phyloP scores from a whole-genome alignment of 169 alveolate species.

The Plasmodium berghei region DNA sequence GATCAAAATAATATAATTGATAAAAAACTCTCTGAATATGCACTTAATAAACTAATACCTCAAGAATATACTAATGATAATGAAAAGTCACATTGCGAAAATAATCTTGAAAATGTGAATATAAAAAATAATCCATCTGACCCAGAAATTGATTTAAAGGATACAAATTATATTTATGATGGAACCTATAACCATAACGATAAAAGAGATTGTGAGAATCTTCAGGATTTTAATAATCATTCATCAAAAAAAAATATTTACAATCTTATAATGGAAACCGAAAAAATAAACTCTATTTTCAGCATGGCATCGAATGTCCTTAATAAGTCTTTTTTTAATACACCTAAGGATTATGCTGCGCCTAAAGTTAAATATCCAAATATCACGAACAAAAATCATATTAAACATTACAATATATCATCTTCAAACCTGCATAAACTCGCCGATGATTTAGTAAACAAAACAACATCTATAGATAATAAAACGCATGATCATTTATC shows the following conservation, averaged over 20 bases:
- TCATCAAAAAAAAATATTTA: conserved; percentile 50
- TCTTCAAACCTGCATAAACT: neutral
- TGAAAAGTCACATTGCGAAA: neutral
- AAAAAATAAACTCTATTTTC: conserved; percentile 48
- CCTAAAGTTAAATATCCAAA: conserved; percentile 5
- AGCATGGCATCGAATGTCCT: conserved; percentile 69
- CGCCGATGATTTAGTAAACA: neutral
- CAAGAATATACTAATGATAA: neutral
- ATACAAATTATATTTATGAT: neutral
- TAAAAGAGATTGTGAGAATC: conserved; percentile 1
- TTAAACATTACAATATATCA: neutral
- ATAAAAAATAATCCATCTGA: too few species aligned
- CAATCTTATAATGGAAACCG: conserved; percentile 60
- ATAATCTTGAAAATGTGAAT: neutral
- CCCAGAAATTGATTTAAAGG: too few species aligned
- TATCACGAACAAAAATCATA: neutral
- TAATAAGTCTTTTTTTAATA: conserved; percentile 45
- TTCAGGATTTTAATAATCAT: conserved; percentile 21
- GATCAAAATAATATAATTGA: neutral
- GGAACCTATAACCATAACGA: neutral
- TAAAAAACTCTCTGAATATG: neutral
- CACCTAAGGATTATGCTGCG: conserved; percentile 21
- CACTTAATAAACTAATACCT: neutral
- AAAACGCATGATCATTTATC: neutral
- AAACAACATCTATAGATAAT: neutral